Evolutionary conservation across 371 early-diverging fungal genomes (phyloP).

Genomic region (Lichtheimia hyalospora): DNA sequence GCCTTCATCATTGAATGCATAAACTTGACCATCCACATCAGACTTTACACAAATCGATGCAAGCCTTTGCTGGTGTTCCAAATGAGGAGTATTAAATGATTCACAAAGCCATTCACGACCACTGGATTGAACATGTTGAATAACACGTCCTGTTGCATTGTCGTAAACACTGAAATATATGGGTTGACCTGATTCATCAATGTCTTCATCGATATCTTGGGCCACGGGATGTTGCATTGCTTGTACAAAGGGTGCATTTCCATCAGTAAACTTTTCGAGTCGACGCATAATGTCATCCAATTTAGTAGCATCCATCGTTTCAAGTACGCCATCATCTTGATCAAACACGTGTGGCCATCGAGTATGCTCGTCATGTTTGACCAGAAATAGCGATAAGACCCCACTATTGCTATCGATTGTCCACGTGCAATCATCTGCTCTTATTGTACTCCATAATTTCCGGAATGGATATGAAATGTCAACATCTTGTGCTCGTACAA

Average conservation of each 20-base stretch:
- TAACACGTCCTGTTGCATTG: constrained; percentile 22
- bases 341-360: constrained; percentile 82
- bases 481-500: constrained; percentile 29
- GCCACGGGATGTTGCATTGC: constrained; percentile 51
- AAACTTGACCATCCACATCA: constrained; percentile 79
- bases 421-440: constrained; percentile 70
- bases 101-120: constrained; percentile 58
- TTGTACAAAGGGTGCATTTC: constrained; percentile 23
- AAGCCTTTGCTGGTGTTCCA: constrained; percentile 11
- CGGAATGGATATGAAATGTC: constrained; percentile 32
- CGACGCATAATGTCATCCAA: constrained; percentile 59
- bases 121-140: constrained; percentile 35
- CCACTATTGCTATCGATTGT: constrained; percentile 62
- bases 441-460: constrained; percentile 46
- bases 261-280: constrained; percentile 68
- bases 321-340: constrained; percentile 69
- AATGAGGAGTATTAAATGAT: constrained; percentile 27
- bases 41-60: constrained; percentile 64
- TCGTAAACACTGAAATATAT: constrained; percentile 49
- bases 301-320: constrained; percentile 67
- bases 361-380: constrained; percentile 58
- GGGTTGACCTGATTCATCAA: constrained; percentile 63
- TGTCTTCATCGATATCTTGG: constrained; percentile 68
- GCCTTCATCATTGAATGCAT: constrained; percentile 30
- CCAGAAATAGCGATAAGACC: constrained; percentile 65